Evolutionary conservation across 2,329 filamentous ascomycete species (phyloP), one percentile per base, ranked within the genome.

Genomic region (Calcarisporium arbuscula): DNA sequence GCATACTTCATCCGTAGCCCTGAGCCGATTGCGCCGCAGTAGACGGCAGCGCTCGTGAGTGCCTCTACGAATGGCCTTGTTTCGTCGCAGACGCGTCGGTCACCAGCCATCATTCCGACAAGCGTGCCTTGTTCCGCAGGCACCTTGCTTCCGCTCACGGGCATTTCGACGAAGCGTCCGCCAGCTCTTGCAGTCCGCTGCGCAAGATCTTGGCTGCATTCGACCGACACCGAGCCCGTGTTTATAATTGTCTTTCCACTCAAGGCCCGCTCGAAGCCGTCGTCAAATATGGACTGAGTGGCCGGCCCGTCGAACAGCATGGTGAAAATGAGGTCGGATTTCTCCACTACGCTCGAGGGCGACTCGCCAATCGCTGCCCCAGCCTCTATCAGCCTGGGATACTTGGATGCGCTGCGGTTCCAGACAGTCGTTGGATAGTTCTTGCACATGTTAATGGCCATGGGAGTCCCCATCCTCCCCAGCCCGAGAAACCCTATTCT

Each of bases 41-140:
- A 58, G 6, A 60, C 35, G 7, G 57, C 52, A 4, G 50, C 43
- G 9, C 32, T 45, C 4, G 54, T 57, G 7, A 58, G 46, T 6
- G 51, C 43, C 21, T 51, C 40, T 2, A 47, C 28, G 5, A 44
- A 38, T 4, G 47, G 47, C 19, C 36, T 39, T 29, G 57, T 45
- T 3, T 44, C 34, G 32, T 53, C 43, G 7, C 45, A 48, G 3
- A 51, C 41, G 10, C 23, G 40, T 9, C 27, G 32, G 20, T 56
- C 51, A 5, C 56, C 55, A 10, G 52, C 56, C 25, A 60, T 46
- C 46, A 60, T 51, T 21, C 53, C 56, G 15, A 60, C 53, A 7
- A 58, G 48, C n/a, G 40, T 31, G 4, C 56, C 56, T 28, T 51
- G 43, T 35, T 57, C 56, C 1, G 56, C 56, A 1, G 56, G 56